Percentiles rank a stretch among this genome's conserved stretches.
These are phyloP conservation scores for Macrolepiota dolichaula DNA, from an alignment of 768 basidiomycete genomes.

Conservation along the genomic window DNA sequence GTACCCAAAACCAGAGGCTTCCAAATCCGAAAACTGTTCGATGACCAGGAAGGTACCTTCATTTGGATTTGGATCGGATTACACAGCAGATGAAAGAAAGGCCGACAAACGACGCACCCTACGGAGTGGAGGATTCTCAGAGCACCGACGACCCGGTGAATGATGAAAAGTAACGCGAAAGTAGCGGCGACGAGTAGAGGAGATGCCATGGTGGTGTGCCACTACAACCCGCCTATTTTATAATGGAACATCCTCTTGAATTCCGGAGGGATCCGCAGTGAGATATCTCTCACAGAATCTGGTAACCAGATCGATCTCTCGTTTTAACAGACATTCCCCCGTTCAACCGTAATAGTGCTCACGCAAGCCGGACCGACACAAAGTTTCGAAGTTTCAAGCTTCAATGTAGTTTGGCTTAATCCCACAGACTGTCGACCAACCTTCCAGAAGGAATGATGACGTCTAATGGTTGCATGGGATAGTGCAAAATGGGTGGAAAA, in stretches of 20 bases:
- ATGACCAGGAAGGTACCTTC: constrained; percentile 31
- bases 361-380: constrained; percentile 8
- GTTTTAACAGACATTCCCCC: background rate
- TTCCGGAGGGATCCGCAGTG: background rate
- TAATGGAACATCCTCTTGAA: background rate
- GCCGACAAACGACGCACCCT: constrained; percentile 18
- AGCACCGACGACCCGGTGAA: constrained; percentile 3
- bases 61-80: background rate
- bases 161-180: background rate
- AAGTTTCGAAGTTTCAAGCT: background rate
- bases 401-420: background rate
- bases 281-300: background rate
- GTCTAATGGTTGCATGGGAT: background rate
- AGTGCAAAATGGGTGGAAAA: background rate
- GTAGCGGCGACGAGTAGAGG: background rate
- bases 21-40: constrained; percentile 24
- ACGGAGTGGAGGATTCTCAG: constrained; percentile 18
- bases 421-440: background rate
- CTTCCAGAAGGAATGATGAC: background rate
- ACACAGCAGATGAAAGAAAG: background rate
- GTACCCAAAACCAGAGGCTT: constrained; percentile 20
- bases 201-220: background rate
- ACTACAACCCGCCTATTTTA: background rate
- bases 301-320: background rate
- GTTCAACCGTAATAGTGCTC: constrained; percentile 5